These are phyloP conservation scores for Proliferodiscus dingleyae DNA, from an alignment of 2,329 filamentous ascomycete species.

Conservation along the genomic window DNA sequence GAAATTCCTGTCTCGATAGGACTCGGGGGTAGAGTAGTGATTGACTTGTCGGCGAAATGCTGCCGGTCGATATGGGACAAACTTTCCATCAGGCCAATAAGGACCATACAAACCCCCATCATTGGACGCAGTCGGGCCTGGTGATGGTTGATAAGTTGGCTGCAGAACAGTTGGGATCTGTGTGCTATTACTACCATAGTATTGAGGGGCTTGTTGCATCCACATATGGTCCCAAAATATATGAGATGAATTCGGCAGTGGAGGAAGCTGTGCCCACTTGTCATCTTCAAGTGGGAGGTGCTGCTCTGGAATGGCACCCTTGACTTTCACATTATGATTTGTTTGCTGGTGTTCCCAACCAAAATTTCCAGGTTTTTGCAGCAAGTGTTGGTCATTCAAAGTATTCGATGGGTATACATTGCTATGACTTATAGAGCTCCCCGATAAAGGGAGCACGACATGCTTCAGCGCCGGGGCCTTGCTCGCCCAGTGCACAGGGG, in stretches of 20 bases:
- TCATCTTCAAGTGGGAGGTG: constrained; percentile 13
- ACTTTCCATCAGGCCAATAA: constrained; percentile 59
- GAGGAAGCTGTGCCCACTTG: constrained; percentile 21
- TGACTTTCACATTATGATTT: constrained; percentile 9
- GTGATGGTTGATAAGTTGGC: constrained; percentile 50
- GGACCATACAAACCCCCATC: constrained; percentile 53
- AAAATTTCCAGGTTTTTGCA: constrained; percentile 18
- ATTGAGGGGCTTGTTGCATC: constrained; percentile 21
- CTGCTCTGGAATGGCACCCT: constrained; percentile 5
- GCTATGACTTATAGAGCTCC: constrained; percentile 9
- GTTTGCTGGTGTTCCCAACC: constrained; percentile 27
- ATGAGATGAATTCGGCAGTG: constrained; percentile 17
- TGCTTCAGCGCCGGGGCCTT: constrained; percentile 79
- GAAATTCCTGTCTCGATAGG: constrained; percentile 8
- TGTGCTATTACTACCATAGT: constrained; percentile 36
- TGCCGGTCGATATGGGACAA: constrained; percentile 49
- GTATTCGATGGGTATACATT: constrained; percentile 5
- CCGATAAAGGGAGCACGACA: constrained; percentile 62
- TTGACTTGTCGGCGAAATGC: constrained; percentile 49
- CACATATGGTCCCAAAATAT: constrained; percentile 23
- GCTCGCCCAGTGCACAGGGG: constrained; percentile 64
- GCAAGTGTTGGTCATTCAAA: constrained; percentile 11
- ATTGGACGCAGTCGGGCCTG: constrained; percentile 54
- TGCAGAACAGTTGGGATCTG: constrained; percentile 55
- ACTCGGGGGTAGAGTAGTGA: constrained; percentile 11